Evolutionary conservation across 2,329 filamentous ascomycete species (phyloP).

Genomic region (Monosporascus cannonballus): DNA sequence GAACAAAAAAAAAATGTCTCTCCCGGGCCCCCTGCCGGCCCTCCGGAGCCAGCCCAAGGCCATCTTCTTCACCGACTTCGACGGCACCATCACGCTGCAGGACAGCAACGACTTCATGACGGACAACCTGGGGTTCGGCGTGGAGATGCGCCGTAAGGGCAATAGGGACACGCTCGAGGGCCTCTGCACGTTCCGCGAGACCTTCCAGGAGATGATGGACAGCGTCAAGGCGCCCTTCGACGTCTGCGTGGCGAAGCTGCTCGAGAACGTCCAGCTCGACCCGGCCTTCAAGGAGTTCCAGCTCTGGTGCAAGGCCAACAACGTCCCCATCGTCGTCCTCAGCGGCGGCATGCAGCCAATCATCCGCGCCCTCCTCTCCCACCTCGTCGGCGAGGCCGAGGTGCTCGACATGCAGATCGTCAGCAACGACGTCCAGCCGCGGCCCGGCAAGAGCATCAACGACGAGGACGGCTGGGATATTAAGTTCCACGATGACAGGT

Average conservation of each 20-base stretch:
- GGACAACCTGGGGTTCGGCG: slow-evolving; percentile 84
- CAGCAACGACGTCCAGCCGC: slow-evolving; percentile 69
- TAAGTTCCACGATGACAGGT: slow-evolving; percentile 80
- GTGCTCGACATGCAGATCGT: slow-evolving; percentile 80
- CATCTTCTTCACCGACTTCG: slow-evolving; percentile 99
- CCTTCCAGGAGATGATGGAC: slow-evolving; percentile 89
- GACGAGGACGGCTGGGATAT: slow-evolving; percentile 83
- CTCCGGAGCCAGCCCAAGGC: slow-evolving; percentile 69
- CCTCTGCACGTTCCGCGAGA: slow-evolving; percentile 70
- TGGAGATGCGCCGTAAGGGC: slow-evolving; percentile 60
- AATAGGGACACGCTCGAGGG: slow-evolving; percentile 73
- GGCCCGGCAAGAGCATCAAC: slow-evolving; percentile 65
- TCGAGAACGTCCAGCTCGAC: slow-evolving; percentile 81
- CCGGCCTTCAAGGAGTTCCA: slow-evolving; percentile 85
- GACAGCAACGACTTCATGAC: slow-evolving; percentile 70
- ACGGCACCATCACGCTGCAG: slow-evolving; percentile 82
- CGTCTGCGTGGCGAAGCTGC: slow-evolving; percentile 72
- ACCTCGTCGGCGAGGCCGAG: slow-evolving; percentile 70
- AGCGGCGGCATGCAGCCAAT: slow-evolving; percentile 91
- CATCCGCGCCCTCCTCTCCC: slow-evolving; percentile 75
- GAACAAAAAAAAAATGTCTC: slow-evolving; percentile 36
- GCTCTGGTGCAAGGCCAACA: slow-evolving; percentile 71
- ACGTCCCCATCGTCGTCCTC: slow-evolving; percentile 87
- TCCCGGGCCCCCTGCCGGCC: slow-evolving; percentile 43
- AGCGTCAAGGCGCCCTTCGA: slow-evolving; percentile 74